Conservation (phyloP, 108 stramenopile species). For the Cyclotella sp. region DNA sequence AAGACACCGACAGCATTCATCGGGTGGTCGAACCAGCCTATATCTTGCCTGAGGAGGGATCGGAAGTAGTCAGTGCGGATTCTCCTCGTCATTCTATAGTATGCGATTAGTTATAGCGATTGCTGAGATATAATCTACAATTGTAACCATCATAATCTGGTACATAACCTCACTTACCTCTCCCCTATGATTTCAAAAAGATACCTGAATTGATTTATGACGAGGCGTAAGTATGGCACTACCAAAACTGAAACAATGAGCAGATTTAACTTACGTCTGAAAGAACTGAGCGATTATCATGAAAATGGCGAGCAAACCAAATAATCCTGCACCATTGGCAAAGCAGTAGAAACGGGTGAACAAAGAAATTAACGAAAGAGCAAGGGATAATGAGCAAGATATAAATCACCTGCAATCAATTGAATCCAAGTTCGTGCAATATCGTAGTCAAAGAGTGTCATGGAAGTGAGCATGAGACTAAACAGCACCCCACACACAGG, state of each 20-base stretch:
- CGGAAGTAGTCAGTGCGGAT: slow-evolving; percentile 46
- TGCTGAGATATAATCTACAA: background rate
- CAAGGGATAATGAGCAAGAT: background rate
- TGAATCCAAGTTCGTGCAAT: slow-evolving; percentile 13
- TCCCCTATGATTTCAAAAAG: slow-evolving; percentile 37
- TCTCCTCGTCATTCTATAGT: slow-evolving; percentile 34
- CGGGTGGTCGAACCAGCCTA: slow-evolving; percentile 52
- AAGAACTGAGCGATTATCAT: slow-evolving; percentile 44
- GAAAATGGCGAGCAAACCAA: slow-evolving; percentile 21
- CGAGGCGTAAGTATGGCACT: background rate
- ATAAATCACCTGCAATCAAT: background rate
- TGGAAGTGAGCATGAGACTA: slow-evolving; percentile 44
- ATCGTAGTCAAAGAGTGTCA: slow-evolving; percentile 13
- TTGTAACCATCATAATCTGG: background rate
- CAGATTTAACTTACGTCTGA: slow-evolving; percentile 18
- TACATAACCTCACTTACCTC: background rate
- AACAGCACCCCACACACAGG: slow-evolving; percentile 59
- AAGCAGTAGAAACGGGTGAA: too few relatives aligned
- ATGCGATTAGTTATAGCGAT: background rate
- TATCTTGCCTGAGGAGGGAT: slow-evolving; percentile 48
- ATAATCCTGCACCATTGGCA: slow-evolving; percentile 1
- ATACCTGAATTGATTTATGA: background rate
- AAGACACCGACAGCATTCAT: slow-evolving; percentile 53
- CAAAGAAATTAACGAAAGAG: too few relatives aligned
- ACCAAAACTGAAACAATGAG: slow-evolving; percentile 23